Conservation (phyloP, 2,329 filamentous ascomycete species). For the Emergomyces orientalis region DNA sequence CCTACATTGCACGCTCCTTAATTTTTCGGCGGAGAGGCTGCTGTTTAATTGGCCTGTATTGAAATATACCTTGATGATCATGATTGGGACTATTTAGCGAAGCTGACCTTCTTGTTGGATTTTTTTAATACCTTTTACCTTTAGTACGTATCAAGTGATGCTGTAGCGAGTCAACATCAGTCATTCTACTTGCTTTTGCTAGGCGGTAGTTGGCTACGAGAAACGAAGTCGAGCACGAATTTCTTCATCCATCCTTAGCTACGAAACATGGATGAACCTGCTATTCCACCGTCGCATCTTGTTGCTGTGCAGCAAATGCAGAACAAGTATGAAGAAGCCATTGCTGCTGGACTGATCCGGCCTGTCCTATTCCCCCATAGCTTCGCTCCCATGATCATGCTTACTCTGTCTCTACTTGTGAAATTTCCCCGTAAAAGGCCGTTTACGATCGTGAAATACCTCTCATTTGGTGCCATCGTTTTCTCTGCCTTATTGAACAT, state of each 20-base stretch:
- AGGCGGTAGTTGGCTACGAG: background rate
- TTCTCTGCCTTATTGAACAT: constrained; percentile 38
- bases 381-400: constrained; percentile 23
- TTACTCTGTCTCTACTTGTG: constrained; percentile 44
- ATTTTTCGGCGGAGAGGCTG: background rate
- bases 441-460: constrained; percentile 33
- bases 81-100: background rate
- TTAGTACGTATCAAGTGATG: background rate
- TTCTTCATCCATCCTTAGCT: background rate
- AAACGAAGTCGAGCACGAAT: background rate
- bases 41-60: background rate
- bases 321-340: constrained; percentile 18
- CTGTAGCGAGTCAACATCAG: background rate
- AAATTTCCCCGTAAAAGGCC: constrained; percentile 34
- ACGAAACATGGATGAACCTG: constrained; percentile 5
- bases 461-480: constrained; percentile 38
- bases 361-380: constrained; percentile 31
- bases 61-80: background rate
- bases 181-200: background rate
- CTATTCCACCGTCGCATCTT: constrained; percentile 20
- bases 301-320: constrained; percentile 21
- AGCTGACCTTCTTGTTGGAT: background rate
- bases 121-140: background rate
- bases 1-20: background rate
- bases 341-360: constrained; percentile 24